Evolutionary conservation across 2,329 filamentous ascomycete genomes (phyloP).

Genomic region (Ceratocystis eucalypticola): DNA sequence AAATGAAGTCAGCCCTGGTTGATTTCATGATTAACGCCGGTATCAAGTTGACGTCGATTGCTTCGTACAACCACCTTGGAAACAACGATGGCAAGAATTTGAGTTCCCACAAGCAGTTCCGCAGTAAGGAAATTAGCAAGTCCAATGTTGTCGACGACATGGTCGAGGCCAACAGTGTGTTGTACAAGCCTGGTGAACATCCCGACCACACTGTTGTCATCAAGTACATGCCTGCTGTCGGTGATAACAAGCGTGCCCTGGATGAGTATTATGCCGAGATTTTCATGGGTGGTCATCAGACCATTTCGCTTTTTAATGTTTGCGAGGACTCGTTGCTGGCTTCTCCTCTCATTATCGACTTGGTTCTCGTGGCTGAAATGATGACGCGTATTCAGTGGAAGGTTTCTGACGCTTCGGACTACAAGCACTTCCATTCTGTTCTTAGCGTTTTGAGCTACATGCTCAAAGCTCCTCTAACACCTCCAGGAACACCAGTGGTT

Average conservation of each 20-base stretch:
- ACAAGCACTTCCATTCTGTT: constrained; percentile 91
- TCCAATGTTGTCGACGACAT: constrained; percentile 99
- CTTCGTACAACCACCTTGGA: constrained; percentile 97
- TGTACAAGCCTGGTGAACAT: constrained; percentile 87
- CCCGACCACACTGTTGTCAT: constrained; percentile 98
- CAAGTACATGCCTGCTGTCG: constrained; percentile 99
- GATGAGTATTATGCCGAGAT: constrained; percentile 99
- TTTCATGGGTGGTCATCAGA: constrained; percentile 97
- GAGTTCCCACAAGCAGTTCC: constrained; percentile 95
- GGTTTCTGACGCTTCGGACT: constrained; percentile 49
- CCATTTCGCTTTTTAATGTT: constrained; percentile 94
- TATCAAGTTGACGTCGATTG: constrained; percentile 97
- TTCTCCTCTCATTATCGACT: constrained; percentile 91
- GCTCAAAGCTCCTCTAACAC: constrained; percentile 90
- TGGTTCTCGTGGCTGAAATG: constrained; percentile 86
- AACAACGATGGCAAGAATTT: constrained; percentile 99
- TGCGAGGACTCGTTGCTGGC: constrained; percentile 97
- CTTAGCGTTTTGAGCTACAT: constrained; percentile 97
- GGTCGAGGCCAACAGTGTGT: constrained; percentile 85
- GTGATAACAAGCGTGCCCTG: constrained; percentile 95
- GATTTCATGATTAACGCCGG: constrained; percentile 98
- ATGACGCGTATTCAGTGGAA: constrained; percentile 98
- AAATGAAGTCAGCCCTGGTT: constrained; percentile 99
- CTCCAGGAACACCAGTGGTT: constrained; percentile 86
- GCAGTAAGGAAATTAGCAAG: constrained; percentile 99